Evolutionary conservation across 148 eudicot species (phyloP).

Genomic region (Rhododendron ferrugineum): DNA sequence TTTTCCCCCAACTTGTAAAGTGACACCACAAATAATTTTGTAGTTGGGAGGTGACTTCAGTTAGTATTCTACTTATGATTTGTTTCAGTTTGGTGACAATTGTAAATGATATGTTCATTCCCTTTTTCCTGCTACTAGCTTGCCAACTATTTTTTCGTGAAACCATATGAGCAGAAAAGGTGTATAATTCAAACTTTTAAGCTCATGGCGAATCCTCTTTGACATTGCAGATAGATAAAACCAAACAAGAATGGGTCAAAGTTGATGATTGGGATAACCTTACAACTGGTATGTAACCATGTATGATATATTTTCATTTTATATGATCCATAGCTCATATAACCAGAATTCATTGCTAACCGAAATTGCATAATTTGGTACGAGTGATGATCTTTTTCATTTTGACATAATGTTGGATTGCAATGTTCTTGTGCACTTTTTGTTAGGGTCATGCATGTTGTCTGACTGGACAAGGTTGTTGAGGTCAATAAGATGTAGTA

Average conservation of each 20-base stretch:
- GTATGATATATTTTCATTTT: slow-evolving; percentile 14
- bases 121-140: not conserved
- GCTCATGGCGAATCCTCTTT: not conserved
- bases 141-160: not conserved
- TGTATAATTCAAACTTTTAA: not conserved
- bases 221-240: slow-evolving; percentile 50
- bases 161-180: not conserved
- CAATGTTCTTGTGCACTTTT: not conserved
- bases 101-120: not conserved
- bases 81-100: not conserved
- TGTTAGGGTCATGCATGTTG: not conserved
- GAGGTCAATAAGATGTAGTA: not conserved
- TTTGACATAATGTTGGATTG: not conserved
- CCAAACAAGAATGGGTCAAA: slow-evolving; percentile 61
- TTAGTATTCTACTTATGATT: not conserved
- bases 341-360: not conserved
- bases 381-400: not conserved
- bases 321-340: not conserved
- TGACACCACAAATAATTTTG: not conserved
- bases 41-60: not conserved
- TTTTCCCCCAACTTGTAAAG: not conserved
- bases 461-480: not conserved
- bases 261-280: slow-evolving; percentile 76
- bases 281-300: slow-evolving; percentile 42
- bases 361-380: not conserved